These are phyloP conservation scores for Fusarium agapanthi DNA, from an alignment of 2,329 filamentous ascomycete species.

Conservation along the genomic window DNA sequence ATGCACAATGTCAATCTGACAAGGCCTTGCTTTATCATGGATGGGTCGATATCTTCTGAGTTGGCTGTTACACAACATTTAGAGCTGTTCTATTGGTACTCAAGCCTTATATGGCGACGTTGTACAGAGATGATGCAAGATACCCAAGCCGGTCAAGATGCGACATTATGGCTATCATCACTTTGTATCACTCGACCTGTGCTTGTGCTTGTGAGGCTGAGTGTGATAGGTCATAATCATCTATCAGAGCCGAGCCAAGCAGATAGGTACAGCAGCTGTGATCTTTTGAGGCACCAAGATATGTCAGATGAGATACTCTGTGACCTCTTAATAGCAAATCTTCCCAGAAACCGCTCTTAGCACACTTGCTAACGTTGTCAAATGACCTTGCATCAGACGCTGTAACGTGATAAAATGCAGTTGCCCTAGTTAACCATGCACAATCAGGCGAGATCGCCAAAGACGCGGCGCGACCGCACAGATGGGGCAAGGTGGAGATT, in stretches of 20 bases:
- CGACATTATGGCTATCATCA: constrained; percentile 23
- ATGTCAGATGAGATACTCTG: background rate
- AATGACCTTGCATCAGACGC: constrained; percentile 2
- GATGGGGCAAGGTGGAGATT: constrained; percentile 34
- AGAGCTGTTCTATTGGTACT: background rate
- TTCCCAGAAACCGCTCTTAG: background rate
- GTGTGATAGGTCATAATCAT: background rate
- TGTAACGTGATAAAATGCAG: constrained; percentile 32
- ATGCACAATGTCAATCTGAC: constrained; percentile 3
- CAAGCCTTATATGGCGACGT: constrained; percentile 20
- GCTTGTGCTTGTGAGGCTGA: background rate
- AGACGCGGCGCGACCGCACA: constrained; percentile 33
- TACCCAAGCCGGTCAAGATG: constrained; percentile 1
- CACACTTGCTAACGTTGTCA: background rate
- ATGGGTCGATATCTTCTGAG: constrained; percentile 11
- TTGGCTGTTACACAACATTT: constrained; percentile 24
- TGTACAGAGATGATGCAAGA: constrained; percentile 35
- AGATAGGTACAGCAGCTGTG: background rate
- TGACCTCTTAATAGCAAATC: background rate
- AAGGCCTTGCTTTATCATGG: constrained; percentile 13
- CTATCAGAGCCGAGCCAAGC: background rate
- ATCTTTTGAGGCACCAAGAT: background rate
- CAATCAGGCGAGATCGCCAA: constrained; percentile 41
- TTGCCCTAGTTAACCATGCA: constrained; percentile 35
- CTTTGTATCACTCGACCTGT: background rate